These are phyloP conservation scores for Orbilia quercus DNA, from an alignment of 2,329 filamentous ascomycete species.

Conservation along the genomic window DNA sequence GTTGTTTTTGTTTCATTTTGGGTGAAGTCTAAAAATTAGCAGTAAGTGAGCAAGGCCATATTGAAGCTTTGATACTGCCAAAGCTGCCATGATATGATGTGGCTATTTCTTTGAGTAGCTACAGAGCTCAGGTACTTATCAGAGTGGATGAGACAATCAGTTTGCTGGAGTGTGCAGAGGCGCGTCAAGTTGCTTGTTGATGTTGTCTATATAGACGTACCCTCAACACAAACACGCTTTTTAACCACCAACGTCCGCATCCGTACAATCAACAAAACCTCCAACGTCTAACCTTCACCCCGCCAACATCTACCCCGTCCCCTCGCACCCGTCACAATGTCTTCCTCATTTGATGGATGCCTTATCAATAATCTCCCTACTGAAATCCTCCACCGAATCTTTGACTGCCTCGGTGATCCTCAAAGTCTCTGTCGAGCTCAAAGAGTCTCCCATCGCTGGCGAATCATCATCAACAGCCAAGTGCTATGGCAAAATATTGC, in stretches of 20 bases:
- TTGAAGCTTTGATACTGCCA: too few relatives aligned
- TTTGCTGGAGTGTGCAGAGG: too few relatives aligned
- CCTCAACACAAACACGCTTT: background rate
- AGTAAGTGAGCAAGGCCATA: too few relatives aligned
- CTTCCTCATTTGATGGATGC: background rate
- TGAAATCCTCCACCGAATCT: constrained; percentile 44
- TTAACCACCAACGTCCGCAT: background rate
- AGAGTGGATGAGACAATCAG: too few relatives aligned
- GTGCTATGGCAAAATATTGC: constrained; percentile 51
- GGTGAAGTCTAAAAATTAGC: too few relatives aligned
- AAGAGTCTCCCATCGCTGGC: constrained; percentile 43
- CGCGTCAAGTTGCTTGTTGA: background rate
- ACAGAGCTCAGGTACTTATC: too few relatives aligned
- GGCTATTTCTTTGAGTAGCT: too few relatives aligned
- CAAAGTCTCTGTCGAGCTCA: constrained; percentile 47
- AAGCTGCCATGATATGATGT: too few relatives aligned
- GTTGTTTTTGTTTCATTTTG: too few relatives aligned
- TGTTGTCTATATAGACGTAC: background rate
- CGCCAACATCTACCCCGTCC: background rate
- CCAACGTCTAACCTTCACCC: too few relatives aligned
- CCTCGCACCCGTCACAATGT: background rate
- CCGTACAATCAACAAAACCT: background rate
- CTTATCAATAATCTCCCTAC: constrained; percentile 35
- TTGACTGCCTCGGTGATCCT: constrained; percentile 36
- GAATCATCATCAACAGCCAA: constrained; percentile 42